Conservation (phyloP, 1,284 basidiomycete species). For the Ustilago vetiveriae region DNA sequence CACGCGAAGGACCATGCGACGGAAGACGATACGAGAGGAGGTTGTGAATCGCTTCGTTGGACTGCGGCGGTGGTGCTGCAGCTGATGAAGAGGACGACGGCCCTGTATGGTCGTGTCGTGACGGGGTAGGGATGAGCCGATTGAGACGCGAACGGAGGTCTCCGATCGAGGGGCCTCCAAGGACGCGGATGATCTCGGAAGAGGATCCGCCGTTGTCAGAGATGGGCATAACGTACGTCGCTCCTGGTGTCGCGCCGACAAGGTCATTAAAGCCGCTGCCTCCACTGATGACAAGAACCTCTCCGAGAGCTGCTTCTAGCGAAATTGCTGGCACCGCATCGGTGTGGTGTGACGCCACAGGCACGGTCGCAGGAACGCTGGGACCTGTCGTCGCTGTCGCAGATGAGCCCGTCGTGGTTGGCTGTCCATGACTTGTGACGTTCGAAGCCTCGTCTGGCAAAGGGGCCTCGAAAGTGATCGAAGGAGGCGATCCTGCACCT, state of each 20-base stretch:
- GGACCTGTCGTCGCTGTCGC: background rate
- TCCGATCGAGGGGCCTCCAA: conserved; percentile 63
- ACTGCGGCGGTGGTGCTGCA: conserved; percentile 23
- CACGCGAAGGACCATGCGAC: conserved; percentile 74
- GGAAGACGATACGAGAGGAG: conserved; percentile 85
- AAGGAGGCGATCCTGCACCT: conserved; percentile 30
- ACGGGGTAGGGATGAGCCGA: conserved; percentile 78
- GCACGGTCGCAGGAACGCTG: background rate
- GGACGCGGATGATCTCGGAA: conserved; percentile 57
- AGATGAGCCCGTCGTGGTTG: background rate
- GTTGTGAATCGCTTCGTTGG: conserved; percentile 73
- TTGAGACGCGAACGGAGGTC: conserved; percentile 79
- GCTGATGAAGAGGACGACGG: conserved; percentile 66
- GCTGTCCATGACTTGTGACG: background rate
- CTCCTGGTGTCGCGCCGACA: conserved; percentile 69
- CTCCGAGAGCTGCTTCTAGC: conserved; percentile 24
- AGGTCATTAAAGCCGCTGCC: conserved; percentile 71
- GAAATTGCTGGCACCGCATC: background rate
- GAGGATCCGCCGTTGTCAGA: conserved; percentile 76
- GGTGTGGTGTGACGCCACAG: background rate
- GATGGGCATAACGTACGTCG: conserved; percentile 69
- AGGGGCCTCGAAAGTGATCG: conserved; percentile 4
- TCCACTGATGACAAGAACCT: conserved; percentile 69
- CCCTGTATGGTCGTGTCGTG: conserved; percentile 69
- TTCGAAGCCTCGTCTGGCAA: background rate